Evolutionary conservation across 129 eudicot genomes (phyloP), one percentile per base, ranked within the genome.

Genomic region (Artemisia annua): DNA sequence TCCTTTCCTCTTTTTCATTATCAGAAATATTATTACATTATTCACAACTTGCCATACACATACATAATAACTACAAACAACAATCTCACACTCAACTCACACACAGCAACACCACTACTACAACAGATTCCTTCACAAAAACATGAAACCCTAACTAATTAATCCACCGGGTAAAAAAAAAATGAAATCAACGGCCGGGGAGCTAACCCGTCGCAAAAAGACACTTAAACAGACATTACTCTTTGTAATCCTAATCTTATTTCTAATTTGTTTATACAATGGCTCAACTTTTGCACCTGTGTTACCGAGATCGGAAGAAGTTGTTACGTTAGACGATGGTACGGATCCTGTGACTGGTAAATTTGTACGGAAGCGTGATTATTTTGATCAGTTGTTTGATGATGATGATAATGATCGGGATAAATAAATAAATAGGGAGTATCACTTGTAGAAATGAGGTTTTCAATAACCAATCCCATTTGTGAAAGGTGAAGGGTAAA

Each of bases 401-500:
- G n/a, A n/a, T n/a, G 84, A 88, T 46, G 89, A 87, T 35, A 83
- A 87, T 62, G 91, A 83, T 11, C 89, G 43, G 4, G 83, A 84
- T 67, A 79, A 86, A n/a, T n/a, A n/a, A n/a, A n/a, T n/a, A n/a
- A n/a, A n/a, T n/a, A n/a, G n/a, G n/a, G n/a, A n/a, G n/a, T n/a
- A n/a, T n/a, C n/a, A n/a, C n/a, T n/a, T n/a, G n/a, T n/a, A n/a
- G n/a, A n/a, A n/a, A n/a, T n/a, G n/a, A n/a, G n/a, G n/a, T n/a
- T n/a, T n/a, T n/a, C n/a, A n/a, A n/a, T n/a, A n/a, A n/a, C n/a
- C n/a, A n/a, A n/a, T n/a, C n/a, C n/a, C n/a, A n/a, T n/a, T n/a
- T n/a, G n/a, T n/a, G n/a, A n/a, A n/a, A n/a, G n/a, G n/a, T n/a
- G n/a, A n/a, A n/a, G n/a, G n/a, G n/a, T n/a, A n/a, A n/a, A n/a